Evolutionary conservation across 768 basidiomycete genomes (phyloP), one percentile per base, ranked within the genome.

Genomic region (Collybia nuda): DNA sequence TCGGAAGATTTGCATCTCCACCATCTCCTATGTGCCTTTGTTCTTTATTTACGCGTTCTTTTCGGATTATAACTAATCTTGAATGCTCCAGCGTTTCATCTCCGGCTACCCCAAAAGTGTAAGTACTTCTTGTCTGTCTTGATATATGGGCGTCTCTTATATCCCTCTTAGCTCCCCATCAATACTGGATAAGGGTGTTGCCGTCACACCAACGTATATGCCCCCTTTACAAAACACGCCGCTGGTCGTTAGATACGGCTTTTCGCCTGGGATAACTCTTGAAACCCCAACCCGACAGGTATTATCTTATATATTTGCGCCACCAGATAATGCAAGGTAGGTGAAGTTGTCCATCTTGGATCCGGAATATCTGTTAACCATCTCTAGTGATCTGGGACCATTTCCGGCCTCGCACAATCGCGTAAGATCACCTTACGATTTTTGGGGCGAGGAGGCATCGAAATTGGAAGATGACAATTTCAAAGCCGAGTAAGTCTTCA

Each of bases 401-500:
- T 71, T 72, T 59, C 55, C 45, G 26, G 35, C 45, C 47, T 39
- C 69, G 48, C 66, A 67, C 47, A 59, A 62, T 18, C 66, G 69
- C 54, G 50, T 64, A 32, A 66, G 70, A 45, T 76, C 82, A 36
- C 69, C 79, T 24, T 88, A 88, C 62, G 76, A 80, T 47, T 68
- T 74, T 51, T 91, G 90, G 91, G 88, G 89, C 24, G 85, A 89
- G 48, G 67, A 85, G 39, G 92, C 90, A 12, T 69, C 70, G 55
- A 82, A 81, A 64, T 75, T 95, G 40, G 81, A 85, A 62, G 79
- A 84, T 54, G 88, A 92, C 58, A 69, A 71, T 11, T 89, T 86
- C 67, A 81, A 86, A 70, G 80, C 80, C 67, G 92, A 94, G 94
- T 96, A 73, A 68, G 92, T 89, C 55, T 60, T 58, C 59, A 54